phyloP scores from a whole-genome alignment of 73 alveolate genomes.

The Tetrahymena borealis region DNA sequence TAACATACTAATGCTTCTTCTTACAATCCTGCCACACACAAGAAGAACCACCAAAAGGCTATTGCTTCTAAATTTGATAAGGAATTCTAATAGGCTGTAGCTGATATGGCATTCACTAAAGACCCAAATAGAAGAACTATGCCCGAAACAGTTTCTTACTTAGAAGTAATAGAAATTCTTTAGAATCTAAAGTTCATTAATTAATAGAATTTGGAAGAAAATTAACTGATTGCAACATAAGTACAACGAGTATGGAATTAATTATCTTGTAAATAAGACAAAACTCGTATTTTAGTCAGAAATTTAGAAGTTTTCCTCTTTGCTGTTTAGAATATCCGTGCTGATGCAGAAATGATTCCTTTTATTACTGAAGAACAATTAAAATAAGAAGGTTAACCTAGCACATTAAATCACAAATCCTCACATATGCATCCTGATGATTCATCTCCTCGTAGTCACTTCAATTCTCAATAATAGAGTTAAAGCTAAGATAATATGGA shows the following conservation, averaged over 20 bases:
- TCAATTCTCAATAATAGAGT: neutral
- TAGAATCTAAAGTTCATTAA: neutral
- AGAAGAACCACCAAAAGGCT: neutral
- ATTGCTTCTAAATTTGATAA: neutral
- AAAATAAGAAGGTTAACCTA: neutral
- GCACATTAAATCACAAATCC: neutral
- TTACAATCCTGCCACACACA: neutral
- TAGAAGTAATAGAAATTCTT: neutral
- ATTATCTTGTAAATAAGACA: neutral
- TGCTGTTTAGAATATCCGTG: neutral
- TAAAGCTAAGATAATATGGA: neutral
- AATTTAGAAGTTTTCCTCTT: neutral
- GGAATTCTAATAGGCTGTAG: neutral
- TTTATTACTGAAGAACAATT: neutral
- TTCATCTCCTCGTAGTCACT: neutral
- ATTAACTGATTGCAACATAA: neutral
- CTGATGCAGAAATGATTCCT: neutral
- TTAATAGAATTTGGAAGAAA: neutral
- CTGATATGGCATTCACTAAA: neutral
- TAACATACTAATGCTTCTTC: neutral
- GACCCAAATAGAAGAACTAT: neutral
- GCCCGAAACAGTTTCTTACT: neutral
- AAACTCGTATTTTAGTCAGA: neutral
- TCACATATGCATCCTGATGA: neutral
- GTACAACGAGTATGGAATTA: neutral